A percentile compares a stretch with the other conserved stretches of the same genome.
These are phyloP conservation scores for Artomyces pyxidatus DNA, from an alignment of 768 basidiomycete genomes.

Conservation along the genomic window DNA sequence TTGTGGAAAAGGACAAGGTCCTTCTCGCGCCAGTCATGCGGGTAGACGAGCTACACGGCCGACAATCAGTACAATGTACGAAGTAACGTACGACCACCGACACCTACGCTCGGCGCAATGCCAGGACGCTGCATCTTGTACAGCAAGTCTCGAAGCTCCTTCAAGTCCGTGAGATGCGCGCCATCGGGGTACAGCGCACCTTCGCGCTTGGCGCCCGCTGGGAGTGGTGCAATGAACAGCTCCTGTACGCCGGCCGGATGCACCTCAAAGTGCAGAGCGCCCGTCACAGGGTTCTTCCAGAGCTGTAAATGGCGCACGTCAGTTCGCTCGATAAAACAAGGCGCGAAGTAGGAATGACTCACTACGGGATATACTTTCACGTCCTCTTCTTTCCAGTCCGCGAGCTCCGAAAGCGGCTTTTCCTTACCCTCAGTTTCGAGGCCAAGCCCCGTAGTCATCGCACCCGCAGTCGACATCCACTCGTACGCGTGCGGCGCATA, in stretches of 20 bases:
- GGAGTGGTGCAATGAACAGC: conserved; percentile 67
- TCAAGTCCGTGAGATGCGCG: conserved; percentile 63
- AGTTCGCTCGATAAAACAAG: not conserved
- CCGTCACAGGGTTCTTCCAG: conserved; percentile 91
- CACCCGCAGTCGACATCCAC: conserved; percentile 74
- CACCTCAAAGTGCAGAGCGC: conserved; percentile 78
- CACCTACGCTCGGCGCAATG: conserved; percentile 72
- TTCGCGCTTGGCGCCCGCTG: conserved; percentile 45
- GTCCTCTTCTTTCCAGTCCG: conserved; percentile 71
- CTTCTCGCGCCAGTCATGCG: conserved; percentile 74
- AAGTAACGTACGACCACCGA: conserved; percentile 22
- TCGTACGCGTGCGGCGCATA: conserved; percentile 84
- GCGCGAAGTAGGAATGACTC: conserved; percentile 13
- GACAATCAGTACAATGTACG: not conserved
- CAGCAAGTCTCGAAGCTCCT: conserved; percentile 60
- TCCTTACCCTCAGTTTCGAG: conserved; percentile 73
- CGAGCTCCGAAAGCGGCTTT: conserved; percentile 53
- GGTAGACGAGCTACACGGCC: conserved; percentile 59
- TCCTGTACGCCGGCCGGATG: conserved; percentile 72
- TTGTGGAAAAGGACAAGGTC: conserved; percentile 86
- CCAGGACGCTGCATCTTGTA: conserved; percentile 87
- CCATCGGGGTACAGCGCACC: conserved; percentile 81
- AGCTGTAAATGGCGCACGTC: conserved; percentile 32
- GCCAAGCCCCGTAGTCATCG: conserved; percentile 69
- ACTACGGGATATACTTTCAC: conserved; percentile 66